Evolutionary conservation across 345 rosid genomes (phyloP).

Genomic region (rapeseed (Brassica napus)): DNA sequence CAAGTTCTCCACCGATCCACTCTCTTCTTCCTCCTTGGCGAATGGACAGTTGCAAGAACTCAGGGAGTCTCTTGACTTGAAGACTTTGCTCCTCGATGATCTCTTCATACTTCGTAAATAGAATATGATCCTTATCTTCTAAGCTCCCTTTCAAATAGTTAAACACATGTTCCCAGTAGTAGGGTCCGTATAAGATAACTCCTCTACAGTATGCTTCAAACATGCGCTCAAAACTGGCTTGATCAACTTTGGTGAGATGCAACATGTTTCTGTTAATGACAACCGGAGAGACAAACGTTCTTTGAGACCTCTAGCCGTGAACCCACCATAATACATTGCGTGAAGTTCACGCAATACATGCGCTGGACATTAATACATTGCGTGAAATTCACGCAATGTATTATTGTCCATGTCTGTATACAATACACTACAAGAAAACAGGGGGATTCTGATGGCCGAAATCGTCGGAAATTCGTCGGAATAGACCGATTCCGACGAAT

Average conservation of each 20-base stretch:
- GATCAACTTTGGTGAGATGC: slow-evolving; percentile 33
- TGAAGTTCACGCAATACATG: too few relatives aligned
- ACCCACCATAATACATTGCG: too few relatives aligned
- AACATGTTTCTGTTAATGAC: slow-evolving; percentile 36
- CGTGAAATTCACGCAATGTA: too few relatives aligned
- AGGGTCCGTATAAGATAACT: slow-evolving; percentile 48
- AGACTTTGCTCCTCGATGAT: slow-evolving; percentile 15
- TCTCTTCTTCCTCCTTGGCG: slow-evolving; percentile 42
- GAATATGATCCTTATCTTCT: slow-evolving; percentile 40
- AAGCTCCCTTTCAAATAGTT: slow-evolving; percentile 55
- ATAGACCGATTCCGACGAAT: too few relatives aligned
- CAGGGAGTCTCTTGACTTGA: slow-evolving; percentile 43
- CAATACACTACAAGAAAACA: too few relatives aligned
- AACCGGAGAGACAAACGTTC: slow-evolving; percentile 39
- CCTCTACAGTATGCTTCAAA: slow-evolving; percentile 37
- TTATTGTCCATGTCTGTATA: too few relatives aligned
- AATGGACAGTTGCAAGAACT: slow-evolving; percentile 51
- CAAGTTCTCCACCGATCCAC: slow-evolving; percentile 38
- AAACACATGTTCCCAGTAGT: slow-evolving; percentile 54
- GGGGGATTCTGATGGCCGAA: too few relatives aligned
- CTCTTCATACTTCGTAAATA: slow-evolving; percentile 50
- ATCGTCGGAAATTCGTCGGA: too few relatives aligned
- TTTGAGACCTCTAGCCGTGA: slow-evolving; percentile 39
- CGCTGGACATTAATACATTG: too few relatives aligned
- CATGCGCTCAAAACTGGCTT: slow-evolving; percentile 37